Percentiles rank a stretch among this genome's conserved stretches.
phyloP scores from a whole-genome alignment of 208 protist genomes.

The Balamuthia mandrillaris region DNA sequence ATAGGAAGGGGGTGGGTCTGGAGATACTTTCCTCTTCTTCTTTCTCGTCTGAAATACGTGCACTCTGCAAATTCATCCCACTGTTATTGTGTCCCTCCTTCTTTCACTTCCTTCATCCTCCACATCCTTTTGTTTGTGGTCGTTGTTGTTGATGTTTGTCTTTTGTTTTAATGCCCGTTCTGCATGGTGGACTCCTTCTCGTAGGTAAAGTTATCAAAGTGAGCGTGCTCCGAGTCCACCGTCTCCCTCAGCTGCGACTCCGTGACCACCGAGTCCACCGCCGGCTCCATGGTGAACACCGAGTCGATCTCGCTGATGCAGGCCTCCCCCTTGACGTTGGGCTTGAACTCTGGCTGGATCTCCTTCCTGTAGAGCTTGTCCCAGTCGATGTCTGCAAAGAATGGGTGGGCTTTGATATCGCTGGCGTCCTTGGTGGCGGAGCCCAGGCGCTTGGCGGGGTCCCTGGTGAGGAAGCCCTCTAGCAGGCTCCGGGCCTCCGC shows the following conservation, averaged over 20 bases:
- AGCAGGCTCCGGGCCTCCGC: background rate
- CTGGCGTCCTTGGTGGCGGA: conserved; percentile 3
- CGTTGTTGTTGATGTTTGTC: no score
- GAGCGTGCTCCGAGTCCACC: background rate
- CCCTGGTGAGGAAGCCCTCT: background rate
- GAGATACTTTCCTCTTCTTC: no score
- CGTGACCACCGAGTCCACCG: background rate
- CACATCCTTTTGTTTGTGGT: no score
- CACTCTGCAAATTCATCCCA: no score
- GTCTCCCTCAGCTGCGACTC: background rate
- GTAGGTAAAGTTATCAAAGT: background rate
- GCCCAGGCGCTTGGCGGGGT: conserved; percentile 2
- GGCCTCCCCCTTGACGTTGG: conserved; percentile 47
- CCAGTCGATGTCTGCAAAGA: conserved; percentile 60
- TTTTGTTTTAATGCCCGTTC: no score
- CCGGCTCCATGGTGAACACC: conserved; percentile 23
- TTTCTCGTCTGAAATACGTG: no score
- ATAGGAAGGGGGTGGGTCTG: no score
- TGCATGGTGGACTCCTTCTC: background rate
- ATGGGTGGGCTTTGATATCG: conserved; percentile 61
- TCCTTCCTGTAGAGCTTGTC: conserved; percentile 53
- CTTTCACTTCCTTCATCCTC: no score
- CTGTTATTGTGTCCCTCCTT: no score
- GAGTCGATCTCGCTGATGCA: conserved; percentile 41
- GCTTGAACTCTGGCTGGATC: conserved; percentile 55